These are phyloP conservation scores for Pavlovales sp. DNA, from an alignment of 208 protist species.

Conservation along the genomic window DNA sequence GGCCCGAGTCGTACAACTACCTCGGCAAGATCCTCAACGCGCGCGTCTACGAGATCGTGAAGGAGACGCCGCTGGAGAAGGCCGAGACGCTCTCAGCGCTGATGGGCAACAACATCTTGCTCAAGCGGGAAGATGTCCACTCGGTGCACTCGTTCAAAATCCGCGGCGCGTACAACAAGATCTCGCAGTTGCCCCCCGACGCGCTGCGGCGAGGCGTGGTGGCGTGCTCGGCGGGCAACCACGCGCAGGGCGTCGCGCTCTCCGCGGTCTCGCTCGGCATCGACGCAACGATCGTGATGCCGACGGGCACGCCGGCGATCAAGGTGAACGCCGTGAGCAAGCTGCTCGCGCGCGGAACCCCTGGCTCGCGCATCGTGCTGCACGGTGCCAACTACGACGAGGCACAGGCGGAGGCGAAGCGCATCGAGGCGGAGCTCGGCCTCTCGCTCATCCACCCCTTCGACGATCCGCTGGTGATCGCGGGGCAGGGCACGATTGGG, in stretches of 20 bases:
- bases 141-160: constrained; percentile 69
- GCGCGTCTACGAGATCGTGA: constrained; percentile 64
- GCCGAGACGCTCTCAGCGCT: constrained; percentile 48
- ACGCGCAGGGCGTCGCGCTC: constrained; percentile 79
- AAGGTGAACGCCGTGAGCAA: constrained; percentile 65
- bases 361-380: constrained; percentile 43
- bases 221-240: constrained; percentile 80
- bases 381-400: constrained; percentile 60
- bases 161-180: constrained; percentile 71
- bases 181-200: constrained; percentile 58
- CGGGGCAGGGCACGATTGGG: constrained; percentile 74
- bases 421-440: constrained; percentile 63
- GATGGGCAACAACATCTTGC: constrained; percentile 46
- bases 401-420: constrained; percentile 32
- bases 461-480: constrained; percentile 79
- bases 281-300: constrained; percentile 74
- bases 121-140: constrained; percentile 69
- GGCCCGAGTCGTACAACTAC: constrained; percentile 45
- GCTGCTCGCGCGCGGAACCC: constrained; percentile 24
- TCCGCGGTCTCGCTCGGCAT: constrained; percentile 71
- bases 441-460: constrained; percentile 78
- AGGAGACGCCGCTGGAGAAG: constrained; percentile 61
- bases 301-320: constrained; percentile 68
- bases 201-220: constrained; percentile 64
- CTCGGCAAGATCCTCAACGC: constrained; percentile 60